Base-by-base conservation (phyloP, 2,329 filamentous ascomycete species). In the Acrocalymma vagum region DNA sequence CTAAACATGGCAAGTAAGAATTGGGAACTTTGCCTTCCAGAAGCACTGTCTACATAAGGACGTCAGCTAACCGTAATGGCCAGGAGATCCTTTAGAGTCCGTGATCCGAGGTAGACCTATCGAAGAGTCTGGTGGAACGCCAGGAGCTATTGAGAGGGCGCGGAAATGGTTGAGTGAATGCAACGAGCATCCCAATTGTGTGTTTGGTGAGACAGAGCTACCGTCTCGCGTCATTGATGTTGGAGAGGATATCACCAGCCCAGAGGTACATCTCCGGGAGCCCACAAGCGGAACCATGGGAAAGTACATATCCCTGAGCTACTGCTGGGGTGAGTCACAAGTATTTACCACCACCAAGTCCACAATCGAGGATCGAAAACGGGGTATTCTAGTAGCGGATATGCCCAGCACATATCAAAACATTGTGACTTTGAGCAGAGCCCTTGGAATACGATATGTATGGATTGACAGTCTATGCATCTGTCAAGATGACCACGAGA, bases 381-480 rank as follows among this genome's bases (percentile, higher is more conserved):
- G 15, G 8, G 31, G 43, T 10, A 42, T 46, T 25, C 29, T 20
- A 5, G 25, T 46, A n/a, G 18, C 21, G 3, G 43, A 46, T n/a
- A 35, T 43, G 22, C 39, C 39, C 6, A 15, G 20, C 5, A 43
- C 44, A 10, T 36, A 42, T 29, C 38, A 36, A 35, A 43, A 51
- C 23, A 15, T 29, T 18, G 32, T 51, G 9, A 29, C 34, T 26
- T 11, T 51, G 23, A 51, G 42, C 4, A 30, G 47, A 7, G 23
- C 20, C 20, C 37, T 53, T 6, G 50, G 47, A 4, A 17, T 42
- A 8, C 45, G 51, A 11, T 53, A 48, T 20, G 18, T 56, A 3
- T 56, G 52, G 52, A 41, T 51, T n/a, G 52, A 55, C 20, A 45
- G 49, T 5, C 39, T 55, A 9, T 55, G 52, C 32, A 53, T 51